Evolutionary conservation across 2,329 filamentous ascomycete species (phyloP).

Genomic region (Hypoxylon sp.): DNA sequence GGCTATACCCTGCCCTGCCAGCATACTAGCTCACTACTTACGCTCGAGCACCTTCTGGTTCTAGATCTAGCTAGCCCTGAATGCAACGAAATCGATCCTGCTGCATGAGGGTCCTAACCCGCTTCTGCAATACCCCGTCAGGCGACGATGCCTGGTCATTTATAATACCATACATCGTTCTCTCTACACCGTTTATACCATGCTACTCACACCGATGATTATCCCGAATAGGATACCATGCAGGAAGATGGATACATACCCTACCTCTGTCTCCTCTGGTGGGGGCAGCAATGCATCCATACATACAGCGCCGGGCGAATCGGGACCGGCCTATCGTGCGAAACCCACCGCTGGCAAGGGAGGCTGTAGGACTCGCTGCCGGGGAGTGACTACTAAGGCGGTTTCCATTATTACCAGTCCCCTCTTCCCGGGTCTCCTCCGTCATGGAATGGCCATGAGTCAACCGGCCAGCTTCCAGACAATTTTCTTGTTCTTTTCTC

Average conservation of each 20-base stretch:
- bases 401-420: slow-evolving; percentile 19
- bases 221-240: slow-evolving; percentile 17
- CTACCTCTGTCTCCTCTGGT: slow-evolving; percentile 12
- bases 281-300: slow-evolving; percentile 14
- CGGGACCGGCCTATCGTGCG: slow-evolving; percentile 25
- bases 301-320: slow-evolving; percentile 27
- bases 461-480: slow-evolving; percentile 32
- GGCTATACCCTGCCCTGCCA: slow-evolving; percentile 17
- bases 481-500: background rate
- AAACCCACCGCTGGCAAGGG: slow-evolving; percentile 31
- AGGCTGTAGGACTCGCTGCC: slow-evolving; percentile 25
- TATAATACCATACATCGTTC: slow-evolving; percentile 5
- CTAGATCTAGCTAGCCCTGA: slow-evolving; percentile 22
- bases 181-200: slow-evolving; percentile 12
- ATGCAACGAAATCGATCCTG: slow-evolving; percentile 34
- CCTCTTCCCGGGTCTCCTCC: slow-evolving; percentile 27
- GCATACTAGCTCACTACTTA: background rate
- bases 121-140: slow-evolving; percentile 24
- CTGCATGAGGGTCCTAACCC: slow-evolving; percentile 22
- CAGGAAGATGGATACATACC: slow-evolving; percentile 21
- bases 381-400: slow-evolving; percentile 15
- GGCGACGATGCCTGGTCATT: slow-evolving; percentile 16
- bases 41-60: slow-evolving; percentile 32
- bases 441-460: slow-evolving; percentile 37
- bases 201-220: slow-evolving; percentile 27